These are phyloP conservation scores for Ceratobasidium sp. DNA, from an alignment of 1,284 basidiomycete species.

Conservation along the genomic window DNA sequence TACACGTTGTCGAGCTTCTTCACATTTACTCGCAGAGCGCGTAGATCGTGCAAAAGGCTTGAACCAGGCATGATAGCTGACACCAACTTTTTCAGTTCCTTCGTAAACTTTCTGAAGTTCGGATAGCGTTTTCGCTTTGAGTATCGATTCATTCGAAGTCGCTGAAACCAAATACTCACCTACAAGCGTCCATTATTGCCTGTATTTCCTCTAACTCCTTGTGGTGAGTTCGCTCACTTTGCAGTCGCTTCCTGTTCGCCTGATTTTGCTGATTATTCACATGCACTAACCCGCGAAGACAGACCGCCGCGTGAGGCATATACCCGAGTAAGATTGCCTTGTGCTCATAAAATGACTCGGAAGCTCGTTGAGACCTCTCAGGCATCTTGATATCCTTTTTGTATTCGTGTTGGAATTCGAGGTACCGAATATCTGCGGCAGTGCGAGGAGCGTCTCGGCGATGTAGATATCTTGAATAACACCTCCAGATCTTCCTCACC, in stretches of 20 bases:
- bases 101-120: too few species aligned
- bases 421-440: too few species aligned
- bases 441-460: too few species aligned
- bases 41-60: too few species aligned
- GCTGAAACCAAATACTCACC: neutral
- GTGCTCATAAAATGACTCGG: neutral
- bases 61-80: too few species aligned
- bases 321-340: conserved; percentile 15
- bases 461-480: conserved; percentile 18
- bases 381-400: conserved; percentile 20
- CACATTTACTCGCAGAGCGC: too few species aligned
- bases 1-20: too few species aligned
- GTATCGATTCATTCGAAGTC: too few species aligned
- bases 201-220: conserved; percentile 23
- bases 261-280: conserved; percentile 19
- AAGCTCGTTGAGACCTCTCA: neutral
- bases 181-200: conserved; percentile 15
- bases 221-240: conserved; percentile 17
- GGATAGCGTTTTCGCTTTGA: too few species aligned
- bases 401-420: conserved; percentile 18
- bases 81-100: too few species aligned
- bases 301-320: conserved; percentile 28
- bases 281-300: conserved; percentile 11
- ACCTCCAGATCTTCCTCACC: conserved; percentile 11
- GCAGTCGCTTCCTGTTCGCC: conserved; percentile 13